These are phyloP conservation scores for Paecilomyces dactylethromorphus DNA, from an alignment of 2,329 filamentous ascomycete species.

Conservation along the genomic window DNA sequence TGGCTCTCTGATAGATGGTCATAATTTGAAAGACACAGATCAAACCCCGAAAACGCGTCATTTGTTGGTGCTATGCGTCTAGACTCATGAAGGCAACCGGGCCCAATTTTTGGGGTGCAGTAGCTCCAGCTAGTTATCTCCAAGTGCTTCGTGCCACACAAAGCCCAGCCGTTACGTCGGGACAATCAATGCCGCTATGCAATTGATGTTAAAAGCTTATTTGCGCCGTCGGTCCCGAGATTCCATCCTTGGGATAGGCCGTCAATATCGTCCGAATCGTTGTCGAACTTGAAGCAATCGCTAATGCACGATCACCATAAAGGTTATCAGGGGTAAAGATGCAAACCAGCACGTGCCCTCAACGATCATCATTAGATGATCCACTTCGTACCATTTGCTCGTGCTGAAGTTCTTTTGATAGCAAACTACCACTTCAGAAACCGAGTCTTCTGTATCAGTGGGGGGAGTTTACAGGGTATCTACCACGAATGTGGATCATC, in stretches of 20 bases:
- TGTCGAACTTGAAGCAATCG: neutral
- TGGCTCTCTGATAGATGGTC: neutral
- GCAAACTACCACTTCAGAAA: neutral
- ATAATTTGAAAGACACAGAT: neutral
- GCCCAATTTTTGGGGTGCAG: neutral
- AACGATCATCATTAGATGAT: neutral
- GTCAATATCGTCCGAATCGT: neutral
- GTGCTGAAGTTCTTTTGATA: neutral
- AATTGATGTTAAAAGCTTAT: neutral
- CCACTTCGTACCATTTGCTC: neutral
- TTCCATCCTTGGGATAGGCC: neutral
- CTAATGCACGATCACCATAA: neutral
- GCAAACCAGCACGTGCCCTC: neutral
- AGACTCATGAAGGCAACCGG: neutral
- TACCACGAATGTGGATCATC: neutral
- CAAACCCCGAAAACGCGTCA: neutral
- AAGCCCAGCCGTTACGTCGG: neutral
- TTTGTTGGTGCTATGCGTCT: neutral
- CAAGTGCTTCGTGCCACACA: neutral
- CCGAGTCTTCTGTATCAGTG: neutral
- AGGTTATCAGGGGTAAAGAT: neutral
- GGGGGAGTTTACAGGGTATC: neutral
- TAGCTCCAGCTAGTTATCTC: neutral
- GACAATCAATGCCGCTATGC: neutral
- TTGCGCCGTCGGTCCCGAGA: neutral